A percentile compares a stretch with the other conserved stretches of the same genome.
phyloP scores from a whole-genome alignment of 306 rosid genomes.

The Ziziphus jujuba region DNA sequence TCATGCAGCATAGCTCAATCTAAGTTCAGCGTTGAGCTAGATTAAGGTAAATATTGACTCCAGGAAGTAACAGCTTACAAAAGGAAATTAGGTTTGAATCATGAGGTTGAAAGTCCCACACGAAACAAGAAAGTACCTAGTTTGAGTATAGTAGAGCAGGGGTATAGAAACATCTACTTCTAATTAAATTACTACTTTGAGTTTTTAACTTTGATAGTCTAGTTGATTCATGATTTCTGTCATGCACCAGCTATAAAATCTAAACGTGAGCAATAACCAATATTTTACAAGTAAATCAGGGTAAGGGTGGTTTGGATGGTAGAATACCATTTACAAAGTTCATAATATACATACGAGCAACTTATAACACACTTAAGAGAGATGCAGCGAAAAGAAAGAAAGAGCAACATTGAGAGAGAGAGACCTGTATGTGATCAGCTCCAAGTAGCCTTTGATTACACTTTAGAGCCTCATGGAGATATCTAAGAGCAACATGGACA shows the following conservation, averaged over 20 bases:
- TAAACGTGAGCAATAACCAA: neutral
- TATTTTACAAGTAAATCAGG: neutral
- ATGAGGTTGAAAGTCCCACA: neutral
- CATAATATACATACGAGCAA: neutral
- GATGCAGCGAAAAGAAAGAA: neutral
- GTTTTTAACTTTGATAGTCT: neutral
- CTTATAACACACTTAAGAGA: neutral
- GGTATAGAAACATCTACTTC: neutral
- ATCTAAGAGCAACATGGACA: constrained; percentile 93
- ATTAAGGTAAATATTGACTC: neutral
- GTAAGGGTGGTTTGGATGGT: neutral
- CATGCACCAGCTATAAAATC: constrained; percentile 3
- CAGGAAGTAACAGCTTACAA: neutral
- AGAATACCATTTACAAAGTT: neutral
- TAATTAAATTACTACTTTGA: neutral
- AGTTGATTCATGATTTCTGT: neutral
- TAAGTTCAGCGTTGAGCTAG: no score
- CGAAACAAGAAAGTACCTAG: neutral
- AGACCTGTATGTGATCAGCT: constrained; percentile 95
- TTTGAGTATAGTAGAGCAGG: neutral
- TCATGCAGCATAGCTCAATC: no score
- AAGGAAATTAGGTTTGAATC: neutral
- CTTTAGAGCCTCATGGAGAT: constrained; percentile 96
- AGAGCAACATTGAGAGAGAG: constrained; percentile 29
- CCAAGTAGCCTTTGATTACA: constrained; percentile 96